phyloP scores from a whole-genome alignment of 2,329 filamentous ascomycete genomes.

The Calonectria honghensis region DNA sequence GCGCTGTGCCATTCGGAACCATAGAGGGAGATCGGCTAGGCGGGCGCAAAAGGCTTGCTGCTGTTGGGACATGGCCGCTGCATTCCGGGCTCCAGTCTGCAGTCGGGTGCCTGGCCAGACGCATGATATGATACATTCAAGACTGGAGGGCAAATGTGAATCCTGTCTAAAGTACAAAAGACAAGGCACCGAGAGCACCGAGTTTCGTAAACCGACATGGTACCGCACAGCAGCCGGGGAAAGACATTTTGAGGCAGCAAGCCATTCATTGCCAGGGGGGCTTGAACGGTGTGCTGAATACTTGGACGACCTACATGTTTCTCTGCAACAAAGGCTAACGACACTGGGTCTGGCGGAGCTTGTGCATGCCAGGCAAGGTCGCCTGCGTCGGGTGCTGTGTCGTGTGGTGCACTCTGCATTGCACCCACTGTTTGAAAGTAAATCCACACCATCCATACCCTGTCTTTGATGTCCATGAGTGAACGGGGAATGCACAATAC shows the following conservation, averaged over 20 bases:
- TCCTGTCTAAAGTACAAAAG: slow-evolving; percentile 23
- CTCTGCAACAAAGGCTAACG: slow-evolving; percentile 32
- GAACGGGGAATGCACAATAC: slow-evolving; percentile 29
- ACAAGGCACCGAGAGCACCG: slow-evolving; percentile 33
- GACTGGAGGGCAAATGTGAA: slow-evolving; percentile 26
- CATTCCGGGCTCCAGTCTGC: slow-evolving; percentile 46
- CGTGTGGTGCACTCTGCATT: slow-evolving; percentile 39
- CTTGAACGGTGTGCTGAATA: slow-evolving; percentile 30
- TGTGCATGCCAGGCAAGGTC: slow-evolving; percentile 36
- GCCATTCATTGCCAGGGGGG: slow-evolving; percentile 33
- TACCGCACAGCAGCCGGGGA: slow-evolving; percentile 38
- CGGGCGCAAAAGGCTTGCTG: slow-evolving; percentile 43
- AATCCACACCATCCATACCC: slow-evolving; percentile 38
- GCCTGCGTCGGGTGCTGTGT: slow-evolving; percentile 30
- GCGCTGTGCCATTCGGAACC: slow-evolving; percentile 39
- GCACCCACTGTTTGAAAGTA: slow-evolving; percentile 36
- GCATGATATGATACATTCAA: slow-evolving; percentile 34
- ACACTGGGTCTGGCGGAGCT: slow-evolving; percentile 29
- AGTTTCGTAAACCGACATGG: slow-evolving; percentile 36
- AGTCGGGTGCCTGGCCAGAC: slow-evolving; percentile 46
- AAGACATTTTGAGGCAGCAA: slow-evolving; percentile 46
- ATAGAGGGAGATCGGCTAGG: slow-evolving; percentile 35
- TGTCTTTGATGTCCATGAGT: slow-evolving; percentile 26
- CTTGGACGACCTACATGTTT: slow-evolving; percentile 39
- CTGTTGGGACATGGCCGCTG: slow-evolving; percentile 46